Percentiles rank a stretch among this genome's conserved stretches.
phyloP scores from a whole-genome alignment of 164 flowering plant species.

The Akebia trifoliata region DNA sequence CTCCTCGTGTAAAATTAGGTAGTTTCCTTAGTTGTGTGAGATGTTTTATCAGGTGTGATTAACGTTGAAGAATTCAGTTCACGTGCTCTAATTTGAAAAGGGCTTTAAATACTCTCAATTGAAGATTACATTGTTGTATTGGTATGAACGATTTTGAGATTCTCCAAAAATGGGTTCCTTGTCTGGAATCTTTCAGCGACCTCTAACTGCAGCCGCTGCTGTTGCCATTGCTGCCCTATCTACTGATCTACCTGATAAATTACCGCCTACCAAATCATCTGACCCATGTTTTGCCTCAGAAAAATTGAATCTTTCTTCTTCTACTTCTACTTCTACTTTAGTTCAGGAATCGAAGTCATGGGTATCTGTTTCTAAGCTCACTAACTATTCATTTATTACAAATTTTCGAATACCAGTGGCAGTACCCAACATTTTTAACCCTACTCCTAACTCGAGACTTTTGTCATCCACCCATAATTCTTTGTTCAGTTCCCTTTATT shows the following conservation, averaged over 20 bases:
- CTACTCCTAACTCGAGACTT: constrained; percentile 23
- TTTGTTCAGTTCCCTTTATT: constrained; percentile 10
- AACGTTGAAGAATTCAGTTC: not conserved
- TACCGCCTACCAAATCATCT: constrained; percentile 26
- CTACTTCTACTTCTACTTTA: constrained; percentile 11
- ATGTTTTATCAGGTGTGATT: not conserved
- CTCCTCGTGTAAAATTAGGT: not conserved
- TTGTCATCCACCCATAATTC: constrained; percentile 4
- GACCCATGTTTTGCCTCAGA: constrained; percentile 23
- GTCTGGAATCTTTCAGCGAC: constrained; percentile 67
- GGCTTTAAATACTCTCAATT: not conserved
- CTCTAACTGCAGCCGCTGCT: constrained; percentile 63
- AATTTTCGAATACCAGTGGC: constrained; percentile 46
- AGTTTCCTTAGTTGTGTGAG: not conserved
- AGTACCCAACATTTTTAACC: constrained; percentile 37
- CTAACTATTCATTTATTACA: constrained; percentile 44
- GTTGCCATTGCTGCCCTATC: constrained; percentile 61
- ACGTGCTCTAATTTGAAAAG: not conserved
- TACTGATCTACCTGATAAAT: constrained; percentile 45
- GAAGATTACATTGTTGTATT: constrained; percentile 8
- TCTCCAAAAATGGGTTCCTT: constrained; percentile 56
- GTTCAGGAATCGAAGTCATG: constrained; percentile 34
- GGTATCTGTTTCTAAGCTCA: constrained; percentile 51
- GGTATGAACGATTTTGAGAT: constrained; percentile 14
- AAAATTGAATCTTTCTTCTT: constrained; percentile 16